Conservation (phyloP, 78 protist species). For the Dictyostelium capitatum region DNA sequence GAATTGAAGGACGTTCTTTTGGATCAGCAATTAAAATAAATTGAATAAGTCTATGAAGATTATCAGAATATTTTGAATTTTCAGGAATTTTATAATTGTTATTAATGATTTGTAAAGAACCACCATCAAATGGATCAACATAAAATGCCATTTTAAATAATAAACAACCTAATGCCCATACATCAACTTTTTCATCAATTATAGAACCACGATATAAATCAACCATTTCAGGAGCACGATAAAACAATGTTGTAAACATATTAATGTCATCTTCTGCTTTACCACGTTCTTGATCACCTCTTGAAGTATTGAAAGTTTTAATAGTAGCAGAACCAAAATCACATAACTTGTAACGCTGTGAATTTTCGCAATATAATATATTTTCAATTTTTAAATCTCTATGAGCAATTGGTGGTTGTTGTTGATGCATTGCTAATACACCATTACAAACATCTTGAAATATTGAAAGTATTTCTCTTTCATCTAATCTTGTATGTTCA, state of each 20-base stretch:
- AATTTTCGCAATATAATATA: slow-evolving; percentile 37
- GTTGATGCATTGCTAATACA: slow-evolving; percentile 71
- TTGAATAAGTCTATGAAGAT: slow-evolving; percentile 53
- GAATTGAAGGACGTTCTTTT: slow-evolving; percentile 58
- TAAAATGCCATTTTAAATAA: slow-evolving; percentile 86
- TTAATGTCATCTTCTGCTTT: slow-evolving; percentile 80
- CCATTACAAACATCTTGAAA: slow-evolving; percentile 66
- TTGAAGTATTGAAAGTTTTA: slow-evolving; percentile 15
- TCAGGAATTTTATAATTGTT: slow-evolving; percentile 52
- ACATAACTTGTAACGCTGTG: slow-evolving; percentile 77
- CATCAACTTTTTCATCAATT: slow-evolving; percentile 87
- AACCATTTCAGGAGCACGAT: slow-evolving; percentile 93
- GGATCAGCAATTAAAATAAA: slow-evolving; percentile 62
- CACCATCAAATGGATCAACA: slow-evolving; percentile 85
- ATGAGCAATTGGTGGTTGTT: slow-evolving; percentile 83
- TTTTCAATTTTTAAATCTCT: slow-evolving; percentile 86
- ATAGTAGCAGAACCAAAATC: slow-evolving; percentile 85
- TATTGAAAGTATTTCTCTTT: slow-evolving; percentile 65
- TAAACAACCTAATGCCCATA: slow-evolving; percentile 91
- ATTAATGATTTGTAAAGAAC: slow-evolving; percentile 66
- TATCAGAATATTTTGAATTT: slow-evolving; percentile 37
- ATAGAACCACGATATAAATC: slow-evolving; percentile 84
- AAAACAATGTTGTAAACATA: slow-evolving; percentile 81
- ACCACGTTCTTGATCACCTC: slow-evolving; percentile 25
- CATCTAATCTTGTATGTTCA: slow-evolving; percentile 29